Evolutionary conservation across 495 filamentous ascomycete genomes (phyloP).

Genomic region (Baudoinia panamericana): DNA sequence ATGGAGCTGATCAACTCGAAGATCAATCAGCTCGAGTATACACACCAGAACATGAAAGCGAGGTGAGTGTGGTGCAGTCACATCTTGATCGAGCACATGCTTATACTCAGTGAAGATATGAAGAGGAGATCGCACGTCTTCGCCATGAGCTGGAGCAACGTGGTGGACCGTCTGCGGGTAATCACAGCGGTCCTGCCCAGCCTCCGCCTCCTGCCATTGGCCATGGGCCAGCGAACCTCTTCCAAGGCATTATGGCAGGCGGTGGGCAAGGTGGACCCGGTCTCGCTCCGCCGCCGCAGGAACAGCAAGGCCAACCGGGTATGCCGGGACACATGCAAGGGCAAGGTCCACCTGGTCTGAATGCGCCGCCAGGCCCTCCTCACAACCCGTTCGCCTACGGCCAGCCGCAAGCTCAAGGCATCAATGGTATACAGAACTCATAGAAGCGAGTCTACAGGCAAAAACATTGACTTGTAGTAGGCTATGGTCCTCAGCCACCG

Average conservation of each 20-base stretch:
- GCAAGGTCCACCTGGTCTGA: conserved; percentile 28
- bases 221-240: conserved; percentile 82
- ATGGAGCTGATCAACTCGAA: conserved; percentile 86
- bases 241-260: conserved; percentile 91
- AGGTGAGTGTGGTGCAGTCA: conserved; percentile 47
- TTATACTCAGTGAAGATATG: conserved; percentile 54
- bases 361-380: conserved; percentile 27
- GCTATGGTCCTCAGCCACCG: conserved; percentile 58
- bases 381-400: conserved; percentile 24
- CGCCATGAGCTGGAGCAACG: conserved; percentile 80
- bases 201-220: conserved; percentile 75
- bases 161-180: conserved; percentile 42
- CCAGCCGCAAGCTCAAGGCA: conserved; percentile 40
- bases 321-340: conserved; percentile 19
- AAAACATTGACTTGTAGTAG: conserved; percentile 23
- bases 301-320: conserved; percentile 31
- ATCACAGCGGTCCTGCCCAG: conserved; percentile 58
- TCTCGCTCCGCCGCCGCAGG: conserved; percentile 69
- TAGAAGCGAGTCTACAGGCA: background rate
- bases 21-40: conserved; percentile 79
- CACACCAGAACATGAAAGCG: conserved; percentile 70
- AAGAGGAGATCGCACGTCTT: conserved; percentile 75
- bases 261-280: conserved; percentile 72
- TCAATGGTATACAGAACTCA: conserved; percentile 45
- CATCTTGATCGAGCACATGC: background rate